Evolutionary conservation across 192 early-diverging fungal genomes (phyloP).

Genomic region (Mortierella hygrophila): DNA sequence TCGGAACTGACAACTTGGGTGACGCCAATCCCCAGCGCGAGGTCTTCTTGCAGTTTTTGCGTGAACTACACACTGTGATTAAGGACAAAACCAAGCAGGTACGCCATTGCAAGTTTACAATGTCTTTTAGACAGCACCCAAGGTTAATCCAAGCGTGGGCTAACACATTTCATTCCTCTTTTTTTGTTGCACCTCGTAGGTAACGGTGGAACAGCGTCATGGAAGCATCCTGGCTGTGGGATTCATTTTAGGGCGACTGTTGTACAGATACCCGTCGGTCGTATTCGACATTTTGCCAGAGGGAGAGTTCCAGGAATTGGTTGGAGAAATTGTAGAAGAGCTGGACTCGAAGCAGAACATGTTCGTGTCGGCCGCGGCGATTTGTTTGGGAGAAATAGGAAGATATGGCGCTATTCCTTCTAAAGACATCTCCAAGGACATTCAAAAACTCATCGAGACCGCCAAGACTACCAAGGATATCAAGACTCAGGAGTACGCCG

Average conservation of each 20-base stretch:
- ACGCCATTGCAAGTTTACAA: not conserved
- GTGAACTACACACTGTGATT: conserved; percentile 43
- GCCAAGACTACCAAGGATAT: conserved; percentile 76
- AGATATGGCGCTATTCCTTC: conserved; percentile 66
- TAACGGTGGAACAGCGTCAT: conserved; percentile 67
- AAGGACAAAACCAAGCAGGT: conserved; percentile 66
- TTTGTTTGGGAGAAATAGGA: conserved; percentile 80
- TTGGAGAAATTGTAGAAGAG: conserved; percentile 60
- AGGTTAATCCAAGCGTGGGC: not conserved
- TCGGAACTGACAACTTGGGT: conserved; percentile 70
- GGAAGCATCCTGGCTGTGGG: conserved; percentile 80
- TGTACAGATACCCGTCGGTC: conserved; percentile 66
- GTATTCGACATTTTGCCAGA: conserved; percentile 56
- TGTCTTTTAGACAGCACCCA: conserved; percentile 15
- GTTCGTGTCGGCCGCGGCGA: conserved; percentile 70
- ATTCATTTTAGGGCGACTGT: conserved; percentile 71
- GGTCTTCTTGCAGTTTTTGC: conserved; percentile 57
- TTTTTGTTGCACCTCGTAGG: conserved; percentile 28
- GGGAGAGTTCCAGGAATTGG: conserved; percentile 31
- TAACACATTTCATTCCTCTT: not conserved
- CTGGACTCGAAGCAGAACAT: conserved; percentile 67
- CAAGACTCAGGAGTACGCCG: conserved; percentile 82
- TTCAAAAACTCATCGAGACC: conserved; percentile 64
- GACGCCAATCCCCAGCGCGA: conserved; percentile 31
- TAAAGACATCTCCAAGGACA: conserved; percentile 5